Evolutionary conservation across 352 stramenopile species (phyloP), one percentile per base, ranked within the genome.

Genomic region (Globisporangium cederbergense): DNA sequence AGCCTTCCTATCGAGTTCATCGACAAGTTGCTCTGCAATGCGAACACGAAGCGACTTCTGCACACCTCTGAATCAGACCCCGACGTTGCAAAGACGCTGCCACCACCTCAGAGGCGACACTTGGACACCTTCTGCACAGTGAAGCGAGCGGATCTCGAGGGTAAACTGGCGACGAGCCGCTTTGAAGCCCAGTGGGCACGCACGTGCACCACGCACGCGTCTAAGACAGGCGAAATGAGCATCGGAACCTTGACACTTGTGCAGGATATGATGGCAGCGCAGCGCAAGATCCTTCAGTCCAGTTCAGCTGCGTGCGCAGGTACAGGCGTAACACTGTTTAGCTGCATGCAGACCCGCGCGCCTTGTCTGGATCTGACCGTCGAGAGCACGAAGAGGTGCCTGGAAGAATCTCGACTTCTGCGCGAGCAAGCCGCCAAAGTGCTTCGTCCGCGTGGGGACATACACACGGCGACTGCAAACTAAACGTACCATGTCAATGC

Each of bases 111-210:
- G 6, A 40, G 52, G 49, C 18, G 11, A 38, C 52, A 32, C 3
- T 46, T 61, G 20, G 8, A n/a, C 34, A 79, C 62, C 0, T 81
- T 81, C 18, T 77, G 60, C 36, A 70, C 62, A 2, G 64, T 71
- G 10, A 79, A 79, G 45, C 46, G 62, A 18, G 57, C 70, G 14
- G 54, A 65, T 40, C 28, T 81, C 8, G 58, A 65, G 36, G 59
- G 74, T 28, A 47, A 66, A 46, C 56, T 81, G 18, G 70, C 72
- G 4, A 78, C 72, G 13, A 51, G 51, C 13, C 62, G 60, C 25
- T 32, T 79, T 7, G 34, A 52, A 14, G 34, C 57, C 16, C 32
- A 18, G 25, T 38, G 46, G 46, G 14, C 38, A 10, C 38, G 14
- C 25, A 25, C 22, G 1, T 50, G 18, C 32, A 55, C 63, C 9